A percentile compares a stretch with the other conserved stretches of the same genome.
These are phyloP conservation scores for Cystobasidium onofrii DNA, from an alignment of 768 basidiomycete species.

Conservation along the genomic window DNA sequence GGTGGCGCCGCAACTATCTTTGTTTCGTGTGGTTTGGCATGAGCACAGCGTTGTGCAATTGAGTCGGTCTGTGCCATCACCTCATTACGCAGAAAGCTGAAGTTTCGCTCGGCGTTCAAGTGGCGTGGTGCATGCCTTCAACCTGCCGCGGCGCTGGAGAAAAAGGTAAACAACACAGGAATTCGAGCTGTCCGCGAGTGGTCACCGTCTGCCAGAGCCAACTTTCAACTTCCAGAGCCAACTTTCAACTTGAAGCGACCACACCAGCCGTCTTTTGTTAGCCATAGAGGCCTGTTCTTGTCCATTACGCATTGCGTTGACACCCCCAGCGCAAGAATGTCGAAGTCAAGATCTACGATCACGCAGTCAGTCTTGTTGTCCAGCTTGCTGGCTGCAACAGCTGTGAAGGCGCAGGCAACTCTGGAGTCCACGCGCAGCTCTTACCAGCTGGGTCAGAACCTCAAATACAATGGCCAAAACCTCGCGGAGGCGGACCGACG, in stretches of 20 bases:
- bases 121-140: too few relatives aligned
- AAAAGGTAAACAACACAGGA: too few relatives aligned
- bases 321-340: neutral
- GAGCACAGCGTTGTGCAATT: too few relatives aligned
- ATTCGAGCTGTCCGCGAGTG: too few relatives aligned
- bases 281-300: neutral
- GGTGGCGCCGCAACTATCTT: too few relatives aligned
- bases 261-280: neutral
- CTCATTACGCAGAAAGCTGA: too few relatives aligned
- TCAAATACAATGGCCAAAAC: neutral
- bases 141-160: too few relatives aligned
- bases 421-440: neutral
- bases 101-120: too few relatives aligned
- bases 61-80: too few relatives aligned
- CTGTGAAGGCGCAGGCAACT: neutral
- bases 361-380: neutral
- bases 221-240: too few relatives aligned
- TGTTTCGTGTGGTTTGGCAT: too few relatives aligned
- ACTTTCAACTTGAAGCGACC: neutral
- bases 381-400: neutral
- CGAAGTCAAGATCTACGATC: neutral
- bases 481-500: conserved; percentile 2
- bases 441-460: neutral
- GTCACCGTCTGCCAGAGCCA: too few relatives aligned
- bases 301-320: neutral